These are phyloP conservation scores for Coniochaeta ligniaria DNA, from an alignment of 2,329 filamentous ascomycete species.

Conservation along the genomic window DNA sequence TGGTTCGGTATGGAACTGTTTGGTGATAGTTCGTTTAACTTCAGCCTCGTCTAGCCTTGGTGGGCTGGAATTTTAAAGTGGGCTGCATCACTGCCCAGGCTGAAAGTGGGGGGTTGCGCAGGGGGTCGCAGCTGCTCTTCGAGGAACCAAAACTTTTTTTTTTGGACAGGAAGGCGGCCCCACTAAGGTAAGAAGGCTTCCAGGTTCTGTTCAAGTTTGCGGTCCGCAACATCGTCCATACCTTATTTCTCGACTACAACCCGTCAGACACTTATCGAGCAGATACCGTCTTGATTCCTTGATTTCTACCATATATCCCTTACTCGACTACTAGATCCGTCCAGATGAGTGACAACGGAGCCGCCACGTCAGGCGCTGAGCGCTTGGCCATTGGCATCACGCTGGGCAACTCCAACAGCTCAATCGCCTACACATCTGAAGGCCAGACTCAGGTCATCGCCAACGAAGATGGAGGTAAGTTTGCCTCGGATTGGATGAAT, in stretches of 20 bases:
- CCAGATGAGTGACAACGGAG: slow-evolving; percentile 39
- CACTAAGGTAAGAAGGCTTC: background rate
- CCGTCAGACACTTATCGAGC: background rate
- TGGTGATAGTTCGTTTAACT: background rate
- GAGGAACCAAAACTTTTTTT: slow-evolving; percentile 8
- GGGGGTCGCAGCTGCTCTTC: background rate
- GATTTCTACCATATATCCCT: background rate
- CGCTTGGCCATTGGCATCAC: slow-evolving; percentile 84
- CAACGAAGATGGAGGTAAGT: slow-evolving; percentile 91
- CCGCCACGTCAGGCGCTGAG: slow-evolving; percentile 35
- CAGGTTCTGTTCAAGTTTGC: background rate
- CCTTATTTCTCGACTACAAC: background rate
- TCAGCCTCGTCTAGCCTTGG: background rate
- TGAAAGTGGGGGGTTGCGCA: background rate
- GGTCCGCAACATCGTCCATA: background rate
- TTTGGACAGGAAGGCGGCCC: background rate
- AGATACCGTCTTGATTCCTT: background rate
- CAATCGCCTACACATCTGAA: slow-evolving; percentile 87
- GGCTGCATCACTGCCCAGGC: background rate
- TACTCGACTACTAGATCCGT: background rate
- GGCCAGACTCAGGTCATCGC: slow-evolving; percentile 97
- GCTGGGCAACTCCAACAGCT: slow-evolving; percentile 98
- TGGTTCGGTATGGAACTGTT: too few relatives aligned
- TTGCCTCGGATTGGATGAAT: background rate
- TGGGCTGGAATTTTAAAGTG: background rate